Evolutionary conservation across 1,139 yeast species (phyloP).

Genomic region (Nematodospora anomalae): DNA sequence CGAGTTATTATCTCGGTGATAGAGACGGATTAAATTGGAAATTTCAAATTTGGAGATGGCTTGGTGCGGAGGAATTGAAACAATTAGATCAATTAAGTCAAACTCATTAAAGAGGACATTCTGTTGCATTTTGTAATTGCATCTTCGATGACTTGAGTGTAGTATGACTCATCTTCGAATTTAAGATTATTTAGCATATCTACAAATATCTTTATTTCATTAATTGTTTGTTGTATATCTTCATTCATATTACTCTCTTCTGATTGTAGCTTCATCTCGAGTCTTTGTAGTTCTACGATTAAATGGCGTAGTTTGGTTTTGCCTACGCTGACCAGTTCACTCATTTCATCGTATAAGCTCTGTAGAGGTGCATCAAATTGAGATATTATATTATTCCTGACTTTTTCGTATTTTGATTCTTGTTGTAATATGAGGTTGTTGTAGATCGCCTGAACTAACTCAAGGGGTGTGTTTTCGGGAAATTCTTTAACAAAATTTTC

Average conservation of each 20-base stretch:
- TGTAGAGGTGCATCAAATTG: slow-evolving; percentile 28
- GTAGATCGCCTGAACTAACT: slow-evolving; percentile 15
- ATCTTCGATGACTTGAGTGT: slow-evolving; percentile 9
- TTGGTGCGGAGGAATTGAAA: slow-evolving; percentile 26
- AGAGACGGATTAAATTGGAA: slow-evolving; percentile 74
- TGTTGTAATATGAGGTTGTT: slow-evolving; percentile 25
- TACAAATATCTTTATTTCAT: slow-evolving; percentile 5
- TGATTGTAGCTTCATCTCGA: slow-evolving; percentile 3
- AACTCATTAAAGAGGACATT: slow-evolving; percentile 6
- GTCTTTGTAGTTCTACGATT: slow-evolving; percentile 6
- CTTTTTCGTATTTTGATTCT: slow-evolving; percentile 12
- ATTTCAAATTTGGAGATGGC: slow-evolving; percentile 75
- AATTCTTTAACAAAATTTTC: slow-evolving; percentile 15
- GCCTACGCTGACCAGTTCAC: slow-evolving; percentile 4
- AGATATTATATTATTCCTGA: slow-evolving; percentile 18
- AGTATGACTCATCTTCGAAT: slow-evolving; percentile 1
- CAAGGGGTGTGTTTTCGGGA: slow-evolving; percentile 9
- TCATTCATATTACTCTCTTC: slow-evolving; percentile 13
- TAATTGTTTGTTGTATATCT: slow-evolving; percentile 12
- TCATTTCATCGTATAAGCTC: slow-evolving; percentile 8
- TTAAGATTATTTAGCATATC: slow-evolving; percentile 4
- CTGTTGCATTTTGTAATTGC: slow-evolving; percentile 16
- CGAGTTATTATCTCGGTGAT: slow-evolving; percentile 73
- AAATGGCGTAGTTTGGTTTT: slow-evolving; percentile 5
- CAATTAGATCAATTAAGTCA: slow-evolving; percentile 12